Conservation (phyloP, 192 early-diverging fungal genomes). For the Backusella tarrabulga region DNA sequence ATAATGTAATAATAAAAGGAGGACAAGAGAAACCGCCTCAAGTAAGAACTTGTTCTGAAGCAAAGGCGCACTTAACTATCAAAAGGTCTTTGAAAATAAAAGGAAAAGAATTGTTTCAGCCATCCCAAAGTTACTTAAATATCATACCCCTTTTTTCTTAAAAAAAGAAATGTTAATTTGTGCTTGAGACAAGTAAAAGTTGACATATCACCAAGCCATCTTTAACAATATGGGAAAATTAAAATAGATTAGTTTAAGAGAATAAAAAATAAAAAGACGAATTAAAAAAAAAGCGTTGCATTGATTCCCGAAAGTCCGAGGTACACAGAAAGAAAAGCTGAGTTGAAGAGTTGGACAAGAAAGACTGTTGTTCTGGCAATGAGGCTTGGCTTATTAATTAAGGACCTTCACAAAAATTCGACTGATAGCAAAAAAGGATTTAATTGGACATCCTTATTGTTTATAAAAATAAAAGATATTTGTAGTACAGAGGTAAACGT, state of each 20-base stretch:
- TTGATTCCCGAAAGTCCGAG: not conserved
- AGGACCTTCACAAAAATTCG: not conserved
- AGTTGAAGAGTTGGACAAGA: constrained; percentile 1
- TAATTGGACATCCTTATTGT: not conserved
- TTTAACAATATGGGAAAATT: not conserved
- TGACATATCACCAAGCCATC: not conserved
- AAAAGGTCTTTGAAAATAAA: not conserved
- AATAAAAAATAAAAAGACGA: not conserved
- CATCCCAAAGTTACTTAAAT: not conserved
- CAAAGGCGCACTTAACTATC: not conserved
- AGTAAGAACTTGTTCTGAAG: not conserved
- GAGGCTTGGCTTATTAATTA: not conserved
- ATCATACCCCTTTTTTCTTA: not conserved
- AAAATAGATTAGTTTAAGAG: not conserved
- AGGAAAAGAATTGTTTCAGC: not conserved
- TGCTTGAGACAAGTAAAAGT: not conserved
- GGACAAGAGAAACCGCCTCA: not conserved
- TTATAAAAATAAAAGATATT: not conserved
- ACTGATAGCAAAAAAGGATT: not conserved
- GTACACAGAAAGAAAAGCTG: not conserved
- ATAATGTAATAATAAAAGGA: not conserved
- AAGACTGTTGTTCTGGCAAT: not conserved
- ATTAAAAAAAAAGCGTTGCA: not conserved
- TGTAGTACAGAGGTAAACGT: not conserved
- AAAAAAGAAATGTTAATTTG: not conserved